Percentiles rank a stretch among this genome's conserved stretches.
Conservation (phyloP, 441 rosid species). For the Adansonia gregorii region DNA sequence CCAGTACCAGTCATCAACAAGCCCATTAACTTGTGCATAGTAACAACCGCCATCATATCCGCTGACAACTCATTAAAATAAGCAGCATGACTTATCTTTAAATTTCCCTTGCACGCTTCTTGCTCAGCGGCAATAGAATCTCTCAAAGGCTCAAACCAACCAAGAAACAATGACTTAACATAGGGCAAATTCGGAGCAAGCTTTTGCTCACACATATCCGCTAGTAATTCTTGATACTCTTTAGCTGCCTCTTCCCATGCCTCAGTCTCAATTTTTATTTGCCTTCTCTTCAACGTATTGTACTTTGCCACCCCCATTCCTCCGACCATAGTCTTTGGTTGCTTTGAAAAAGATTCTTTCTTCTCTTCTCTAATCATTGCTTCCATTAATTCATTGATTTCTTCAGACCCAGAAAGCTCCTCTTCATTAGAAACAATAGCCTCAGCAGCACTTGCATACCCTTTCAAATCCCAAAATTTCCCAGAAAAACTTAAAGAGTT, state of each 20-base stretch:
- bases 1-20: slow-evolving; percentile 69
- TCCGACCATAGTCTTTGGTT: slow-evolving; percentile 49
- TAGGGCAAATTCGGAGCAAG: slow-evolving; percentile 94
- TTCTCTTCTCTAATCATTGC: slow-evolving; percentile 46
- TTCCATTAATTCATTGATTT: slow-evolving; percentile 55
- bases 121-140: slow-evolving; percentile 77
- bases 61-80: slow-evolving; percentile 65
- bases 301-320: slow-evolving; percentile 69
- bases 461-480: slow-evolving; percentile 28
- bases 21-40: slow-evolving; percentile 92
- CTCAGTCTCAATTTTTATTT: slow-evolving; percentile 82
- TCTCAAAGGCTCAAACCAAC: slow-evolving; percentile 93
- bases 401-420: slow-evolving; percentile 74
- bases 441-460: slow-evolving; percentile 62
- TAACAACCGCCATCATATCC: slow-evolving; percentile 91
- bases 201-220: slow-evolving; percentile 92
- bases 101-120: slow-evolving; percentile 44
- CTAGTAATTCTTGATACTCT: slow-evolving; percentile 81
- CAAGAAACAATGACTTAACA: slow-evolving; percentile 78
- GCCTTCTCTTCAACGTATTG: slow-evolving; percentile 56
- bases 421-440: slow-evolving; percentile 66
- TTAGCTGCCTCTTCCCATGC: slow-evolving; percentile 88
- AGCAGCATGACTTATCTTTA: slow-evolving; percentile 49
- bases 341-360: slow-evolving; percentile 36
- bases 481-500: slow-evolving; percentile 31